Evolutionary conservation across 352 stramenopile genomes (phyloP), one percentile per base, ranked within the genome.

Genomic region (Achlya hypogyna): DNA sequence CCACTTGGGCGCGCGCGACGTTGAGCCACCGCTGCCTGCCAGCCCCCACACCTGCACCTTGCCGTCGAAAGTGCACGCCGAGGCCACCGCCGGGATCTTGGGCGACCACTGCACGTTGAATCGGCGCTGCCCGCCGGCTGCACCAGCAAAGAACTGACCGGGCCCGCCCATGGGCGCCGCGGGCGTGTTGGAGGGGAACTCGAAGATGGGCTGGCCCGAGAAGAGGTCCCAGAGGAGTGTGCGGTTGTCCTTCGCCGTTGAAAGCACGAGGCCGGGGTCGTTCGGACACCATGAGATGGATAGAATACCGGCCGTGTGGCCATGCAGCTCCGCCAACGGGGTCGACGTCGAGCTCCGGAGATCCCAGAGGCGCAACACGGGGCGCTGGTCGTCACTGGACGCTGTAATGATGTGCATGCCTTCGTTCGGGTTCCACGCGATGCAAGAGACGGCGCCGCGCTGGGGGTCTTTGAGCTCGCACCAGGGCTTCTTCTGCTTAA

Each of bases 201-300:
- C 96, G 47, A 87, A 96, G 53, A 99, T 86, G 22, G 94, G 86
- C 75, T 93, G 86, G 47, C 96, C 79, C 27, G 88, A 94, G 72
- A 93, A 97, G 12, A 99, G 75, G 73, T 99, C 96, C 97, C 97
- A 99, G 6, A 99, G 74, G 22, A 99, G 81, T 22, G 97, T 99
- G 43, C 88, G 81, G 79, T 99, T 99, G 82, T 99, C 97, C 75
- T 98, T 99, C 18, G 82, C 96, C 65, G 91, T 98, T 34, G 91
- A 97, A 23, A 98, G 77, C 34, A 98, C 56, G 25, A 97, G 87
- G 18, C 87, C 75, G 34, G 95, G 87, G 81, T 98, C 96, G 67
- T 97, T 89, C 4, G 93, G 96, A 82, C 96, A 99, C 97, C 97
- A 99, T 52, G 87, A 96, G 62, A 99, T 85, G 62, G 90, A 98